phyloP scores from a whole-genome alignment of 495 filamentous ascomycete species.

The Evernia prunastri region DNA sequence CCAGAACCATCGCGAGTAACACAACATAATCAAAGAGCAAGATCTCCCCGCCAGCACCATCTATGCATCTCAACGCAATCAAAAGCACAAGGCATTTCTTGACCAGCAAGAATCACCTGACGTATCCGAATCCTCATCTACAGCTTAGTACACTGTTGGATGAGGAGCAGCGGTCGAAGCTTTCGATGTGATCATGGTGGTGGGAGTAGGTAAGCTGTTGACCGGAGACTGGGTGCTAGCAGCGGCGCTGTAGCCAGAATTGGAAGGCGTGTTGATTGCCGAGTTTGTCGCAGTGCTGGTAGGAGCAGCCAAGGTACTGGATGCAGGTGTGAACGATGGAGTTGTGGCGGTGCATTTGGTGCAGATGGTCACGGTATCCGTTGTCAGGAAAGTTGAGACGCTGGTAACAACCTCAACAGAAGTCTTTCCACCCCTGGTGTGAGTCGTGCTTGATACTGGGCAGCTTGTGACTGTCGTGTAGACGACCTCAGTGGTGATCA shows the following conservation, averaged over 20 bases:
- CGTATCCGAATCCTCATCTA: not conserved
- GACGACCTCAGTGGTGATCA: not conserved
- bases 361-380: conserved; percentile 1
- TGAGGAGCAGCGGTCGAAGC: not conserved
- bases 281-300: not conserved
- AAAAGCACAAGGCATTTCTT: not conserved
- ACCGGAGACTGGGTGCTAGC: not conserved
- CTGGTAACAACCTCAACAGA: not conserved
- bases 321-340: not conserved
- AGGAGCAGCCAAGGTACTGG: not conserved
- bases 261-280: not conserved
- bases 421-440: not conserved
- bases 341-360: not conserved
- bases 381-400: not conserved
- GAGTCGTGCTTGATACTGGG: not conserved
- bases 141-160: not conserved
- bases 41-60: not conserved
- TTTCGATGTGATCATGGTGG: not conserved
- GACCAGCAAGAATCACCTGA: not conserved
- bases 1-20: not conserved
- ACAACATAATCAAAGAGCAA: not conserved
- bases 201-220: not conserved
- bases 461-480: not conserved
- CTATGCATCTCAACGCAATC: not conserved
- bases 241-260: not conserved